A percentile compares a stretch with the other conserved stretches of the same genome.
These are phyloP conservation scores for Globisporangium acanthophoron DNA, from an alignment of 352 stramenopile species.

Conservation along the genomic window DNA sequence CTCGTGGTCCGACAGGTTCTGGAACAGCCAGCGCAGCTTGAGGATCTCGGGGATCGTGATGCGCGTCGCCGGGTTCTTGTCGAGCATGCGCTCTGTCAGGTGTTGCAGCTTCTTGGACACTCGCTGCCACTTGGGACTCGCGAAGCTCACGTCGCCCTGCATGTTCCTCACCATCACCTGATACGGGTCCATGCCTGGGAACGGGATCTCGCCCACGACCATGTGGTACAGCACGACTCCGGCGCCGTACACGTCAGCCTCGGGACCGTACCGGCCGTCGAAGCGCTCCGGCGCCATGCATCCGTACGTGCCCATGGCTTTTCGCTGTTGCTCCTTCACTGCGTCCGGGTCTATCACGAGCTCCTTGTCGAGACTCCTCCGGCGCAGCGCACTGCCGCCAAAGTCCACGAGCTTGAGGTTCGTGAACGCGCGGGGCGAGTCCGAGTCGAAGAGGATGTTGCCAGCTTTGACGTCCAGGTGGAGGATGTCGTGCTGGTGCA, in stretches of 20 bases:
- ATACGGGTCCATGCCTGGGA: slow-evolving; percentile 32
- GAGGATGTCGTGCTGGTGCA: slow-evolving; percentile 48
- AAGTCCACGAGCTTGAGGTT: slow-evolving; percentile 72
- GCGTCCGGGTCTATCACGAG: neutral
- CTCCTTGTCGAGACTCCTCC: neutral
- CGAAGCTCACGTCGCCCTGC: slow-evolving; percentile 41
- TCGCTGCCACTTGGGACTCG: slow-evolving; percentile 26
- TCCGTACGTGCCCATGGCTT: slow-evolving; percentile 39
- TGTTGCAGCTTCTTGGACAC: slow-evolving; percentile 28
- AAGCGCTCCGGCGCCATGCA: slow-evolving; percentile 69
- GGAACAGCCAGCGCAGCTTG: slow-evolving; percentile 42
- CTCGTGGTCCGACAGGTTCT: slow-evolving; percentile 16
- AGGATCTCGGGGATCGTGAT: slow-evolving; percentile 56
- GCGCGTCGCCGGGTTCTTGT: slow-evolving; percentile 33
- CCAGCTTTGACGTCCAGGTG: slow-evolving; percentile 61
- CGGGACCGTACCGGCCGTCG: slow-evolving; percentile 33
- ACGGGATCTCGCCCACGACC: slow-evolving; percentile 45
- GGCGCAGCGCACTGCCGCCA: slow-evolving; percentile 29
- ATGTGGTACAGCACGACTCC: slow-evolving; percentile 63
- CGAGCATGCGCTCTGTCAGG: slow-evolving; percentile 43
- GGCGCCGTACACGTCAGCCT: slow-evolving; percentile 58
- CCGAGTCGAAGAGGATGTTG: slow-evolving; percentile 60
- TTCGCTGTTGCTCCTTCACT: slow-evolving; percentile 8
- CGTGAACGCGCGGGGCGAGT: slow-evolving; percentile 23
- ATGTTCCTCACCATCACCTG: slow-evolving; percentile 66